These are phyloP conservation scores for Solanum sejunctum DNA, from an alignment of 257 asterid species.

Conservation along the genomic window DNA sequence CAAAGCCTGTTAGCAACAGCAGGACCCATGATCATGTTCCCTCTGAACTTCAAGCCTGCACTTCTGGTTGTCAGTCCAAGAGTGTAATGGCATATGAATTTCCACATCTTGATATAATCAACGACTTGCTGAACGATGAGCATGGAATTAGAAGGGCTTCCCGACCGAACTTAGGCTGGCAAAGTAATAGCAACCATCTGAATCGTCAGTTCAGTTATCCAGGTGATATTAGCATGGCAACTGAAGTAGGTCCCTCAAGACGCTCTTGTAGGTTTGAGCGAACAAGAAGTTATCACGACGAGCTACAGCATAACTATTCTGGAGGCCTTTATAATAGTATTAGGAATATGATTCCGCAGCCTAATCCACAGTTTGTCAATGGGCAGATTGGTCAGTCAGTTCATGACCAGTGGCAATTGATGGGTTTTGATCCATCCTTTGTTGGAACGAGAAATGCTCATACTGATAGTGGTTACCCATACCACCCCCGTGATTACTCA, in stretches of 20 bases:
- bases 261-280: neutral
- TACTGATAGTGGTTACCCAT: conserved; percentile 30
- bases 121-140: neutral
- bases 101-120: neutral
- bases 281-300: conserved; percentile 13
- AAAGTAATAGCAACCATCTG: neutral
- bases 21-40: conserved; percentile 37
- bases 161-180: neutral
- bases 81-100: neutral
- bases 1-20: conserved; percentile 18
- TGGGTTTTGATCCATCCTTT: conserved; percentile 30
- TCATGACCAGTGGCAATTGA: conserved; percentile 64
- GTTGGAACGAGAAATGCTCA: conserved; percentile 30
- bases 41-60: conserved; percentile 7
- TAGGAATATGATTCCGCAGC: conserved; percentile 42
- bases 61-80: neutral
- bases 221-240: neutral
- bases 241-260: neutral
- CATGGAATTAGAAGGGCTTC: neutral
- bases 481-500: conserved; percentile 42
- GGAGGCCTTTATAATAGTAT: conserved; percentile 31
- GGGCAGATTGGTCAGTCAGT: conserved; percentile 46
- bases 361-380: conserved; percentile 26
- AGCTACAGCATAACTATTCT: conserved; percentile 22
- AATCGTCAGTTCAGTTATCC: neutral